Conservation (phyloP, 306 rosid species). For the Glycine latifolia region DNA sequence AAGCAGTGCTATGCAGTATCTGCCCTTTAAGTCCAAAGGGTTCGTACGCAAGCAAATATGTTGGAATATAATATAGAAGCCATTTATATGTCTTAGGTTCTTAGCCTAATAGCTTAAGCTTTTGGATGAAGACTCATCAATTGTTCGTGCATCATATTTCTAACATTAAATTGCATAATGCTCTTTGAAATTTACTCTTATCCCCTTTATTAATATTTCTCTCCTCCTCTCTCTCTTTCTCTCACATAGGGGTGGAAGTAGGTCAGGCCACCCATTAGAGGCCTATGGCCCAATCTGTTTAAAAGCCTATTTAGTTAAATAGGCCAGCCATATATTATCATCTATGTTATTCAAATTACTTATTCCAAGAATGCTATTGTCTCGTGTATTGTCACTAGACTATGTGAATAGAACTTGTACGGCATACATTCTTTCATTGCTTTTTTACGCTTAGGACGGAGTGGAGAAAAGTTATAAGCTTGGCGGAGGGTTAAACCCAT, state of each 20-base stretch:
- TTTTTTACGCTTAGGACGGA: too few species aligned
- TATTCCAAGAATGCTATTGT: slow-evolving; percentile 22
- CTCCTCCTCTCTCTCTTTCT: background rate
- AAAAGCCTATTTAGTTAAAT: too few species aligned
- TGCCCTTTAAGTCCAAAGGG: background rate
- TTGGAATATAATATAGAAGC: background rate
- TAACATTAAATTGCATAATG: slow-evolving; percentile 5
- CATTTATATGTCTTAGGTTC: background rate
- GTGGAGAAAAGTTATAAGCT: too few species aligned
- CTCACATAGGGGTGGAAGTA: too few species aligned
- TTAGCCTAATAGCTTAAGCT: background rate
- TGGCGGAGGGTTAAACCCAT: too few species aligned
- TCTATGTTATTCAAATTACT: slow-evolving; percentile 28
- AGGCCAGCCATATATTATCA: background rate
- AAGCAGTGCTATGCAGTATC: background rate
- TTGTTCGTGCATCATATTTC: background rate
- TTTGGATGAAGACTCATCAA: background rate
- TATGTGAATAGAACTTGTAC: slow-evolving; percentile 29
- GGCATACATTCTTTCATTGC: slow-evolving; percentile 21
- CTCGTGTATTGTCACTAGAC: background rate
- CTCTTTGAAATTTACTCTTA: background rate
- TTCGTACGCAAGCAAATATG: background rate
- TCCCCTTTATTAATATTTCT: background rate
- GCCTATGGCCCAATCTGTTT: too few species aligned
- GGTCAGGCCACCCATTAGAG: background rate